Conservation (phyloP, 2,329 filamentous ascomycete species). For the Alternaria sp. region DNA sequence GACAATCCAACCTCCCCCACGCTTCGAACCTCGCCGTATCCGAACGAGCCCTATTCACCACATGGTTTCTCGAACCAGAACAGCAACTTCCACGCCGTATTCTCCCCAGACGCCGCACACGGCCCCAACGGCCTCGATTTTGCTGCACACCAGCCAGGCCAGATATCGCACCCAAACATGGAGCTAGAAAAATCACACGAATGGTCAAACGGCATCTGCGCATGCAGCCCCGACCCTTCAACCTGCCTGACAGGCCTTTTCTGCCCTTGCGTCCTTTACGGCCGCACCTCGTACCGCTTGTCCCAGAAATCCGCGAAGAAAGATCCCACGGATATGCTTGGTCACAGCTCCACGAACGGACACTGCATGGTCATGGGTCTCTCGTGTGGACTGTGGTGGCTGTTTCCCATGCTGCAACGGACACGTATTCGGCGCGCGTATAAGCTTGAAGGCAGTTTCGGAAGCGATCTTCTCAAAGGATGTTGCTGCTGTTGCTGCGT, state of each 20-base stretch:
- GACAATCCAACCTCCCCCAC: conserved; percentile 5
- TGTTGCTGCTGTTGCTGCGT: conserved; percentile 53
- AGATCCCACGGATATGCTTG: conserved; percentile 51
- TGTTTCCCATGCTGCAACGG: conserved; percentile 48
- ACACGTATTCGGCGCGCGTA: conserved; percentile 52
- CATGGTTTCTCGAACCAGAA: conserved; percentile 36
- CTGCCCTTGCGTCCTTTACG: conserved; percentile 54
- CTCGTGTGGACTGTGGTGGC: conserved; percentile 47
- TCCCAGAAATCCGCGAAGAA: conserved; percentile 45
- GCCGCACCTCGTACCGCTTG: conserved; percentile 53
- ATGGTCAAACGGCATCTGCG: conserved; percentile 45
- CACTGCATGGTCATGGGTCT: conserved; percentile 49
- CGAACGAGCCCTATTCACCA: conserved; percentile 42
- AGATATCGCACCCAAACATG: conserved; percentile 54
- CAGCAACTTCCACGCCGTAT: conserved; percentile 39
- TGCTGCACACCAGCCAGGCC: conserved; percentile 47
- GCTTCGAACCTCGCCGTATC: conserved; percentile 20
- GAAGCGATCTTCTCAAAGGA: conserved; percentile 43
- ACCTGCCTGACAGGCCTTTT: conserved; percentile 51
- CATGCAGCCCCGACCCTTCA: conserved; percentile 43
- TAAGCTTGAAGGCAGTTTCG: conserved; percentile 49
- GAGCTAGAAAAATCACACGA: conserved; percentile 24
- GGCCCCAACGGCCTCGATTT: conserved; percentile 50
- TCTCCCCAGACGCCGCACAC: conserved; percentile 45
- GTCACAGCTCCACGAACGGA: conserved; percentile 45